Conservation (phyloP, 2,329 filamentous ascomycete species). For the Colletotrichum euphorbiae region DNA sequence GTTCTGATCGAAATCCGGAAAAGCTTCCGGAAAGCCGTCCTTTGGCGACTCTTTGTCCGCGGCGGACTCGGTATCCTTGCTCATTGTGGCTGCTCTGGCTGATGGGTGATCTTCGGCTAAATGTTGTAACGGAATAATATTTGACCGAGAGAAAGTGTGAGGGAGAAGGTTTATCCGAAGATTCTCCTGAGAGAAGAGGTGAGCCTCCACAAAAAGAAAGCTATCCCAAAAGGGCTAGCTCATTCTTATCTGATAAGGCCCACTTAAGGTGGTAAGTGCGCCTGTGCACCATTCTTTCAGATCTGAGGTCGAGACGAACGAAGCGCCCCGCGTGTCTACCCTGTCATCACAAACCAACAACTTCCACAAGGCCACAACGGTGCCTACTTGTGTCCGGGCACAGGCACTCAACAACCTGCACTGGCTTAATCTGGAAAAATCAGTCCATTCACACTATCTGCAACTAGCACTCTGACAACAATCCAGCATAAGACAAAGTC, state of each 20-base stretch:
- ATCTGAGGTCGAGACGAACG: constrained; percentile 27
- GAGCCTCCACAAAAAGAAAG: neutral
- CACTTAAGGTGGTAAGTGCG: constrained; percentile 7
- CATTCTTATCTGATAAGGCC: constrained; percentile 15
- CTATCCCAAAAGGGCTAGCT: constrained; percentile 30
- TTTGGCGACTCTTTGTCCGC: constrained; percentile 20
- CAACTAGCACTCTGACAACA: neutral
- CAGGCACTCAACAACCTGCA: neutral
- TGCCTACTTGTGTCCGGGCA: constrained; percentile 19
- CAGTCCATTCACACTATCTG: neutral
- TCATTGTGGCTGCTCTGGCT: constrained; percentile 12
- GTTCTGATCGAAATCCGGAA: constrained; percentile 27
- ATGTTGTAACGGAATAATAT: constrained; percentile 8
- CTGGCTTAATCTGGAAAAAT: neutral
- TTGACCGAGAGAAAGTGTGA: neutral
- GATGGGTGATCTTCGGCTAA: constrained; percentile 34
- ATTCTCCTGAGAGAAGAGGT: constrained; percentile 2
- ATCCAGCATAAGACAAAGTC: constrained; percentile 30
- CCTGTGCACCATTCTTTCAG: constrained; percentile 38
- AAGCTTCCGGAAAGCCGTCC: constrained; percentile 26
- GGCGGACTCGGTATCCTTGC: constrained; percentile 27
- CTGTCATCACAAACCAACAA: constrained; percentile 20
- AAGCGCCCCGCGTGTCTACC: constrained; percentile 30
- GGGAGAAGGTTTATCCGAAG: constrained; percentile 15
- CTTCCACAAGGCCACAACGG: neutral